Evolutionary conservation across 192 early-diverging fungal genomes (phyloP).

Genomic region (Coemansia biformis): DNA sequence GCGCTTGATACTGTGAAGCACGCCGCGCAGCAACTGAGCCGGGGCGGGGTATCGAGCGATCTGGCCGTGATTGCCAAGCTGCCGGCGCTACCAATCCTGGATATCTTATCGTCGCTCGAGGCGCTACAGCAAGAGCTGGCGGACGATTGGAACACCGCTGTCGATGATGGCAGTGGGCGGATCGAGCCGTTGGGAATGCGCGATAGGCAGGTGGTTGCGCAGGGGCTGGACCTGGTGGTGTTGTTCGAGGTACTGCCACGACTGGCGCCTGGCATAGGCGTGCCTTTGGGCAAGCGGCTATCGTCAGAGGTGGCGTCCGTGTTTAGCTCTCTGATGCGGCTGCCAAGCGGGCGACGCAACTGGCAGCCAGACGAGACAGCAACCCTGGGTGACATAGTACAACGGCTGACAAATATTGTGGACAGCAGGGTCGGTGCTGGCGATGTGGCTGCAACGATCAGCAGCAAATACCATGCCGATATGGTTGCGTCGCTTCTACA

Average conservation of each 20-base stretch:
- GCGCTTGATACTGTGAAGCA: constrained; percentile 12
- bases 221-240: constrained; percentile 33
- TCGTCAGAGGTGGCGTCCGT: constrained; percentile 42
- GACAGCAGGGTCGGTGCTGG: constrained; percentile 50
- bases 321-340: constrained; percentile 1
- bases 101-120: constrained; percentile 10
- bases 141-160: not conserved
- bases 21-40: constrained; percentile 27
- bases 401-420: constrained; percentile 13
- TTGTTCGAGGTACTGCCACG: constrained; percentile 57
- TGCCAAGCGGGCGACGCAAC: constrained; percentile 3
- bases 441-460: constrained; percentile 55
- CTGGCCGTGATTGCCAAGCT: constrained; percentile 7
- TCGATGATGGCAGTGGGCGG: not conserved
- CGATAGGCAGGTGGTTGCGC: constrained; percentile 29
- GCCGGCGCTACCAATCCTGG: constrained; percentile 4
- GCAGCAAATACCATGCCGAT: constrained; percentile 57
- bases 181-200: constrained; percentile 20
- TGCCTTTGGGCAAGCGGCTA: constrained; percentile 27
- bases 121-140: constrained; percentile 19
- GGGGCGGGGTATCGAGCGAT: constrained; percentile 31
- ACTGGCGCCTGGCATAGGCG: constrained; percentile 61
- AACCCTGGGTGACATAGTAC: constrained; percentile 3
- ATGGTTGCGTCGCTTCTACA: constrained; percentile 64
- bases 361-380: not conserved